These are phyloP conservation scores for Lyophyllum semitale DNA, from an alignment of 768 basidiomycete species.

Conservation along the genomic window DNA sequence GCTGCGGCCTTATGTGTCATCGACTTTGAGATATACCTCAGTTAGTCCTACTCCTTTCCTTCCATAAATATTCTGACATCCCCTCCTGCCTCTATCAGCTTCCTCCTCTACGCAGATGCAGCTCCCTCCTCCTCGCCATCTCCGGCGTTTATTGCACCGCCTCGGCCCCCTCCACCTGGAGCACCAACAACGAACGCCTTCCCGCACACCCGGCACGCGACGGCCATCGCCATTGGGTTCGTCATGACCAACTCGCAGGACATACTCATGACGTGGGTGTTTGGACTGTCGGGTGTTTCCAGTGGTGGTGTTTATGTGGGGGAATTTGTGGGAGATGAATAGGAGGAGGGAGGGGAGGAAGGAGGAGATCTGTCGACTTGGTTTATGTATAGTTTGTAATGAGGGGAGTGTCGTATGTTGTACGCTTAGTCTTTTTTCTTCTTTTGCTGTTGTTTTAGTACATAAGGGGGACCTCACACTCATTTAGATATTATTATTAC, in stretches of 20 bases:
- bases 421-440: no score
- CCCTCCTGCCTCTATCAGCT: slow-evolving; percentile 33
- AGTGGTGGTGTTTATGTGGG: slow-evolving; percentile 31
- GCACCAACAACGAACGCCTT: slow-evolving; percentile 64
- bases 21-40: slow-evolving; percentile 59
- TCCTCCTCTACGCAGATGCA: slow-evolving; percentile 49
- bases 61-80: not conserved
- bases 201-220: slow-evolving; percentile 58
- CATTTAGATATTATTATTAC: no score
- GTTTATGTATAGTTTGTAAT: slow-evolving; percentile 51
- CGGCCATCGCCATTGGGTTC: slow-evolving; percentile 57
- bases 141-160: slow-evolving; percentile 52
- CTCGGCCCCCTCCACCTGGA: slow-evolving; percentile 59
- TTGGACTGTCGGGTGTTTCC: slow-evolving; percentile 50
- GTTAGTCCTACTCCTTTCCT: slow-evolving; percentile 28
- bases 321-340: slow-evolving; percentile 47
- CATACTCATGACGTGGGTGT: slow-evolving; percentile 62
- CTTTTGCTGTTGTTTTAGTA: no score
- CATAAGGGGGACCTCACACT: no score
- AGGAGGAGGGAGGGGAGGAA: slow-evolving; percentile 43
- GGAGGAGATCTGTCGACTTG: slow-evolving; percentile 38
- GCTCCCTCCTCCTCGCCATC: slow-evolving; percentile 55
- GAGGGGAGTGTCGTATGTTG: no score
- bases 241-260: slow-evolving; percentile 61
- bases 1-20: slow-evolving; percentile 48